A percentile compares a stretch with the other conserved stretches of the same genome.
Evolutionary conservation across 495 filamentous ascomycete genomes (phyloP).

Genomic region (Geopyxis carbonaria): DNA sequence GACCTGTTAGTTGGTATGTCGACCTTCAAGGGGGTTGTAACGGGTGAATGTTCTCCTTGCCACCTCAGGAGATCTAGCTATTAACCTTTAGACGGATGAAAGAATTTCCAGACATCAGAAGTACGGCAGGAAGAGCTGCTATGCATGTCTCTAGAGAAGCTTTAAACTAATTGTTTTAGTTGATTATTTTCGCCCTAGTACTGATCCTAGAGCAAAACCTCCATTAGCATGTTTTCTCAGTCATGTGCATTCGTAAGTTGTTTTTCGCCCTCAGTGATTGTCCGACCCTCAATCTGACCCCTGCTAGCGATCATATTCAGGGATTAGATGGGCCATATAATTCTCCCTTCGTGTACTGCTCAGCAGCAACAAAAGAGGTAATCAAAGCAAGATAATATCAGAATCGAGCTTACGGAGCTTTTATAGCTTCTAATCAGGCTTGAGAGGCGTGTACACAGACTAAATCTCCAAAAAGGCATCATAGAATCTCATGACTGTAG

Average conservation of each 20-base stretch:
- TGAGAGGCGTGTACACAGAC: slow-evolving; percentile 18
- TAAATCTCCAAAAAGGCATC: slow-evolving; percentile 31
- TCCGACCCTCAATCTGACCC: background rate
- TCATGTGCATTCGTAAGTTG: slow-evolving; percentile 50
- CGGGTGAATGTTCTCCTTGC: slow-evolving; percentile 28
- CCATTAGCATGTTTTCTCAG: slow-evolving; percentile 79
- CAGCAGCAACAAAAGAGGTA: slow-evolving; percentile 62
- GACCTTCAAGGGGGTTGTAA: slow-evolving; percentile 58
- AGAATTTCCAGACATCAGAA: slow-evolving; percentile 57
- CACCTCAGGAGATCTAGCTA: slow-evolving; percentile 7
- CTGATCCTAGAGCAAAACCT: slow-evolving; percentile 33
- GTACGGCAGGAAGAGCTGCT: slow-evolving; percentile 21
- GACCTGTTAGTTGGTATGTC: slow-evolving; percentile 30
- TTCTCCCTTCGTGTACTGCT: slow-evolving; percentile 51
- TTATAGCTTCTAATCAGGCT: slow-evolving; percentile 61
- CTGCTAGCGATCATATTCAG: slow-evolving; percentile 57
- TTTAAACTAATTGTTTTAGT: slow-evolving; percentile 31
- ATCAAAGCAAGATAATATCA: slow-evolving; percentile 51
- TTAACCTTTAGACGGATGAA: slow-evolving; percentile 5
- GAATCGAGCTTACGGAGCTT: too few relatives aligned
- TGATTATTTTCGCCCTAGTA: slow-evolving; percentile 59
- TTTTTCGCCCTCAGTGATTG: too few relatives aligned
- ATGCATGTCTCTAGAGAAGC: slow-evolving; percentile 1
- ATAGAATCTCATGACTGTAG: slow-evolving; percentile 8
- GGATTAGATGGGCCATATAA: slow-evolving; percentile 45